Base-by-base conservation (phyloP, 2,329 filamentous ascomycete genomes). In the Phialophora tarda region DNA sequence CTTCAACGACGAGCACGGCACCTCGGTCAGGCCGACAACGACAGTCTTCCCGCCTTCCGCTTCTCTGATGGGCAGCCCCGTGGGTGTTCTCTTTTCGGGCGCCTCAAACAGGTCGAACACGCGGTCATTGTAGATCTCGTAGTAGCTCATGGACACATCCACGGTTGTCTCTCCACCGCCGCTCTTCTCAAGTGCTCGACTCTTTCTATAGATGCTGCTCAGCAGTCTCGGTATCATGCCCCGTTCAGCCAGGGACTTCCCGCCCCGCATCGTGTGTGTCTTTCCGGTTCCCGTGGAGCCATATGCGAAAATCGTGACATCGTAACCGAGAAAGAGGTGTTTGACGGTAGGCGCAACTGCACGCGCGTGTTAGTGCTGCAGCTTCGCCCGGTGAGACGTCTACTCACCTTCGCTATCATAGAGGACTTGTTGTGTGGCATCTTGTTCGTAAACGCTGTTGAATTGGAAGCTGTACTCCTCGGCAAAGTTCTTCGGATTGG, bases 81-180 rank as follows among this genome's bases (percentile, higher is more conserved):
- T 86, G 1, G 91, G 82, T 0, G 91, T 93, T 59, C 95, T 90
- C 81, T 93, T 96, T 77, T 97, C 93, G 0, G 89, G 90, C 0
- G 92, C 84, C 76, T 97, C 91, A 71, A 97, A 92, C 34, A 97
- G 82, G 76, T 97, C 93, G 74, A 89, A 97, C 23, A 97, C 93
- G 76, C 94, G 94, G 81, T 97, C 93, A 77, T 96, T 97, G 80
- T 97, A 97, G 71, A 97, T 97, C 77, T 97, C 93, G 80, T 96
- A 97, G 80, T 97, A 97, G 30, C 91, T 93, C 74, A 97, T 84
- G 12, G 87, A 84, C 17, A 97, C 91, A 8, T 87, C 82, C 24
- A 96, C 91, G 1, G 82, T 84, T 0, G 89, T 93, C 59, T 87
- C 82, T 11, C 89, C 91, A 4, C 84, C 82, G 1, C 88, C 86